A percentile compares a stretch with the other conserved stretches of the same genome.
These are phyloP conservation scores for Omphalotus olearius DNA, from an alignment of 1,284 basidiomycete genomes.

Conservation along the genomic window DNA sequence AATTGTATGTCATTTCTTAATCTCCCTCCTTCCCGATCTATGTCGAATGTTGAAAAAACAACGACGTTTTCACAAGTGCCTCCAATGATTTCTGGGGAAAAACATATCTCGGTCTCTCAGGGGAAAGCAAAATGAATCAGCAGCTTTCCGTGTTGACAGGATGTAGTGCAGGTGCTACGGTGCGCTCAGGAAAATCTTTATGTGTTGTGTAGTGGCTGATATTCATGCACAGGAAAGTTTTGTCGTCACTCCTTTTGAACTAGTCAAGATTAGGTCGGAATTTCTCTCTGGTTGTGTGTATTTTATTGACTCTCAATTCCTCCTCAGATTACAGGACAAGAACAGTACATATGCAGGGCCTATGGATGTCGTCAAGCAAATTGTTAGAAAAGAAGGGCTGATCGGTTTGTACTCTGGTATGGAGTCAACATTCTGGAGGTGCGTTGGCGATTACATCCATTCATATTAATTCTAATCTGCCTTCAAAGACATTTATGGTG, in stretches of 20 bases:
- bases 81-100: slow-evolving; percentile 96
- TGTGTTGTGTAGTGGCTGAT: background rate
- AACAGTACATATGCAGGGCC: slow-evolving; percentile 85
- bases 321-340: slow-evolving; percentile 83
- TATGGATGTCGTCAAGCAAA: slow-evolving; percentile 82
- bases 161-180: slow-evolving; percentile 89
- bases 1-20: slow-evolving; percentile 67
- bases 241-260: slow-evolving; percentile 92
- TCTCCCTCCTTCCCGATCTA: background rate
- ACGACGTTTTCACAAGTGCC: slow-evolving; percentile 42
- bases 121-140: slow-evolving; percentile 85
- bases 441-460: slow-evolving; percentile 14
- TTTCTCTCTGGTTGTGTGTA: background rate
- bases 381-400: slow-evolving; percentile 74
- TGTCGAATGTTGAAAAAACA: background rate
- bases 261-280: slow-evolving; percentile 86
- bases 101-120: slow-evolving; percentile 56
- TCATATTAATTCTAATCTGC: background rate
- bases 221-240: slow-evolving; percentile 64
- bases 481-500: slow-evolving; percentile 71
- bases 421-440: slow-evolving; percentile 96
- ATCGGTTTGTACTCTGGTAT: slow-evolving; percentile 89
- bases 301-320: background rate
- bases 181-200: slow-evolving; percentile 17
- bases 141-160: slow-evolving; percentile 86